Conservation (phyloP, 441 rosid species). For the Pelargonium citronellum region DNA sequence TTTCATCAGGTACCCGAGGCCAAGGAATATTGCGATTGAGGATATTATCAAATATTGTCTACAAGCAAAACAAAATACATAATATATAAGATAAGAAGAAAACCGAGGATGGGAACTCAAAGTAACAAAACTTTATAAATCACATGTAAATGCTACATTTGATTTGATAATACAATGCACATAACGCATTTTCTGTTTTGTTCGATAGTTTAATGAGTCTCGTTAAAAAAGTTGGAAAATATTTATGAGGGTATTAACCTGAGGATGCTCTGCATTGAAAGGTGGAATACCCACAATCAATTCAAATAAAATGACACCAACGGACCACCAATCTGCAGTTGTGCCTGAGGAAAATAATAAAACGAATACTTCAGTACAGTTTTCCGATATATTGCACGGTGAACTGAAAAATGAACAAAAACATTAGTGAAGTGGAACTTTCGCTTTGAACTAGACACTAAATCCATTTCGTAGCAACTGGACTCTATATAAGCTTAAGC, state of each 20-base stretch:
- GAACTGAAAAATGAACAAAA: not conserved
- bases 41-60: constrained; percentile 96
- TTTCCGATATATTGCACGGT: not conserved
- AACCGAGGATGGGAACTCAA: constrained; percentile 13
- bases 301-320: constrained; percentile 92
- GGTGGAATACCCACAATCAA: constrained; percentile 98
- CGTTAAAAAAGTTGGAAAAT: not conserved
- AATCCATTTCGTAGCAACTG: not conserved
- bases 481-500: not conserved
- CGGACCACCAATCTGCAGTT: constrained; percentile 99
- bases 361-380: not conserved
- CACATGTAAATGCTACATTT: not conserved
- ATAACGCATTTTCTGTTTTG: too few relatives aligned
- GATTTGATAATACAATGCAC: too few relatives aligned
- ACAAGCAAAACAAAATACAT: constrained; percentile 31
- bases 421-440: not conserved
- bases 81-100: constrained; percentile 17
- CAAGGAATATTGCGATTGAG: constrained; percentile 97
- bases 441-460: not conserved
- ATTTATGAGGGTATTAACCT: constrained; percentile 41
- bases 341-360: constrained; percentile 52
- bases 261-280: constrained; percentile 96
- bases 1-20: constrained; percentile 80
- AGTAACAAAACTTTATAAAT: constrained; percentile 6
- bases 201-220: too few relatives aligned